A percentile compares a stretch with the other conserved stretches of the same genome.
Conservation (phyloP, 1,284 basidiomycete genomes). For the Austroboletus novae-zelandiae region DNA sequence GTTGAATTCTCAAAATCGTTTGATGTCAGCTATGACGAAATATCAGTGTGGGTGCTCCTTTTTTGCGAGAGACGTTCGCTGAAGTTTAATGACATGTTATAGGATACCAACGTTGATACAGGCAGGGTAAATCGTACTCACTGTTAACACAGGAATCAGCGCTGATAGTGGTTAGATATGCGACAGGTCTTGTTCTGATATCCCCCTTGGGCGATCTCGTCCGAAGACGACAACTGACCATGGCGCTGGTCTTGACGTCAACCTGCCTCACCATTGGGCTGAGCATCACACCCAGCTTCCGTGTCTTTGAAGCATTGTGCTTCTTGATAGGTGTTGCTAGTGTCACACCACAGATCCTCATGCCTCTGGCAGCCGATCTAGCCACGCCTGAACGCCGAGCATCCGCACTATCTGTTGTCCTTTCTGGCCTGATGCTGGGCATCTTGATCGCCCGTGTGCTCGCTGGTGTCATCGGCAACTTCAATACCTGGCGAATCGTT, state of each 20-base stretch:
- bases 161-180: conserved; percentile 41
- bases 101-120: conserved; percentile 51
- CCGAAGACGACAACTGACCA: conserved; percentile 53
- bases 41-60: conserved; percentile 48
- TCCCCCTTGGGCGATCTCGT: conserved; percentile 69
- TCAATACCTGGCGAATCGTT: conserved; percentile 58
- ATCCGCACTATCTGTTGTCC: conserved; percentile 61
- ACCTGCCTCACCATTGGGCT: conserved; percentile 55
- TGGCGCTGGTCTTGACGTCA: conserved; percentile 47
- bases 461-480: conserved; percentile 64
- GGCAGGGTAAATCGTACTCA: conserved; percentile 39
- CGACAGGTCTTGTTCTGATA: conserved; percentile 56
- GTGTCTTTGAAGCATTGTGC: conserved; percentile 53
- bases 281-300: conserved; percentile 46
- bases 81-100: background rate
- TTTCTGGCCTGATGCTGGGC: conserved; percentile 69
- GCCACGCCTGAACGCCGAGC: conserved; percentile 62
- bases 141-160: background rate
- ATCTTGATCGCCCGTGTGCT: conserved; percentile 68
- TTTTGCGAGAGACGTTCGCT: background rate
- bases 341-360: conserved; percentile 57
- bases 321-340: conserved; percentile 57
- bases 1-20: conserved; percentile 57
- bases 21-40: conserved; percentile 51
- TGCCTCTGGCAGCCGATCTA: conserved; percentile 66